A percentile compares a stretch with the other conserved stretches of the same genome.
Evolutionary conservation across 192 early-diverging fungal species (phyloP).

Genomic region (Gaertneriomyces semiglobifer): DNA sequence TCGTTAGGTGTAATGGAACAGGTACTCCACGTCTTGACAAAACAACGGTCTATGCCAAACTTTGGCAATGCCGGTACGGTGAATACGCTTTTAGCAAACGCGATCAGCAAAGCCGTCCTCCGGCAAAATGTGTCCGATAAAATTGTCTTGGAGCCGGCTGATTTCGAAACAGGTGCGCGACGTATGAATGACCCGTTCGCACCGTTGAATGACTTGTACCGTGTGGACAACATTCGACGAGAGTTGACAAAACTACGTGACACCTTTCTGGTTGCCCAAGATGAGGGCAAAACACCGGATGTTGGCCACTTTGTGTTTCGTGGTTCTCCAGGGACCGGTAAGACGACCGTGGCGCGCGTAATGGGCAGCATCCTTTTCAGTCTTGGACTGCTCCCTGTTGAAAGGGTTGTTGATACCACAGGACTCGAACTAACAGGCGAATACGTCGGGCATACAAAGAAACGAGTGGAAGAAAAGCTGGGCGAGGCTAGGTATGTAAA

Average conservation of each 20-base stretch:
- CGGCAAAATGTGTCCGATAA: slow-evolving; percentile 5
- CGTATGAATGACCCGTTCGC: slow-evolving; percentile 24
- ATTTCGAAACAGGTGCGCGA: slow-evolving; percentile 16
- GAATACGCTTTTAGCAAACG: slow-evolving; percentile 25
- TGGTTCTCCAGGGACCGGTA: slow-evolving; percentile 38
- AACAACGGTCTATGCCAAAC: slow-evolving; percentile 37
- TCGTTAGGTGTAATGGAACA: slow-evolving; percentile 22
- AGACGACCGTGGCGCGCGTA: slow-evolving; percentile 34
- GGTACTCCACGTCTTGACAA: slow-evolving; percentile 24
- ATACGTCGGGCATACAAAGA: slow-evolving; percentile 37
- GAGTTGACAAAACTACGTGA: slow-evolving; percentile 24
- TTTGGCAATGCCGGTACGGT: slow-evolving; percentile 44
- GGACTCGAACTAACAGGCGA: slow-evolving; percentile 34
- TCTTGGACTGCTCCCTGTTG: slow-evolving; percentile 29
- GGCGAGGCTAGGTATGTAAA: slow-evolving; percentile 18
- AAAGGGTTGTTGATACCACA: slow-evolving; percentile 35
- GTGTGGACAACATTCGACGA: slow-evolving; percentile 21
- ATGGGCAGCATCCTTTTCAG: slow-evolving; percentile 31
- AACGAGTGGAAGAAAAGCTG: slow-evolving; percentile 31
- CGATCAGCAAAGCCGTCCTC: slow-evolving; percentile 32
- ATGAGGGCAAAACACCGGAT: slow-evolving; percentile 29
- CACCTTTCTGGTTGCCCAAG: slow-evolving; percentile 24
- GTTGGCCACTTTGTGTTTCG: slow-evolving; percentile 38
- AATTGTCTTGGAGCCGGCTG: slow-evolving; percentile 24
- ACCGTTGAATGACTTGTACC: slow-evolving; percentile 25